Base-by-base conservation (phyloP, 768 basidiomycete species). In the Leucosporidium scottii region DNA sequence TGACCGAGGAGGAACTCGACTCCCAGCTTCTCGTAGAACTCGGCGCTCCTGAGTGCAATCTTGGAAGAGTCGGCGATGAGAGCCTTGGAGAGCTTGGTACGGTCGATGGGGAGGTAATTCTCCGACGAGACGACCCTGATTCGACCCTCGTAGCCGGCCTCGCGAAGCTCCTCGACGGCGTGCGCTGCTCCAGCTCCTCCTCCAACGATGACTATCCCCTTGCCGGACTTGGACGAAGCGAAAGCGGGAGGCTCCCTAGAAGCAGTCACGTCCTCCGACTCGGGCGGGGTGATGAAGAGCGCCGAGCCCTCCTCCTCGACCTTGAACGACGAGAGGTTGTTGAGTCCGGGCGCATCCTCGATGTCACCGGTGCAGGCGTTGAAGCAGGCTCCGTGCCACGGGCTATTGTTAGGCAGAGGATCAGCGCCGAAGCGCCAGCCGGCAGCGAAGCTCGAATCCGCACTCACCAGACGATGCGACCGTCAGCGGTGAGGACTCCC, bases 331-430 rank as follows among this genome's bases (percentile, higher is more conserved):
- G 61, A 89, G 56, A 36, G 31, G 31, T 28, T 21, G 74, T 84
- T 81, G 17, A 90, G 86, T 15, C 90, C 92, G 21, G 92, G 92
- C 3, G 91, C 88, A 78, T 93, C 92, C 82, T 96, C 91, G 57
- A 90, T 90, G 73, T 91, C 90, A 18, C 89, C 89, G 34, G 85
- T 89, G 79, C 85, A 87, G 59, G 90, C 83, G 73, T 88, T 89
- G 82, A 92, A 94, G 79, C 91, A 93, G 39, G 91, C 91, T 82
- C 90, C 90, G 75, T 91, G 90, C 91, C 90, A 92, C 17, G 89
- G 89, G 74, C 88, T 89, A 66, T 30, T 34, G 47, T n/a, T 54
- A 62, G 25, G 20, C 25, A 64, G 68, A 34, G n/a, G 18, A 25
- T 56, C n/a, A 61, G 30, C 21, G 12, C 50, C 20, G 50, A 21